These are phyloP conservation scores for Xylaria sp. DNA, from an alignment of 2,329 filamentous ascomycete genomes.

Conservation along the genomic window DNA sequence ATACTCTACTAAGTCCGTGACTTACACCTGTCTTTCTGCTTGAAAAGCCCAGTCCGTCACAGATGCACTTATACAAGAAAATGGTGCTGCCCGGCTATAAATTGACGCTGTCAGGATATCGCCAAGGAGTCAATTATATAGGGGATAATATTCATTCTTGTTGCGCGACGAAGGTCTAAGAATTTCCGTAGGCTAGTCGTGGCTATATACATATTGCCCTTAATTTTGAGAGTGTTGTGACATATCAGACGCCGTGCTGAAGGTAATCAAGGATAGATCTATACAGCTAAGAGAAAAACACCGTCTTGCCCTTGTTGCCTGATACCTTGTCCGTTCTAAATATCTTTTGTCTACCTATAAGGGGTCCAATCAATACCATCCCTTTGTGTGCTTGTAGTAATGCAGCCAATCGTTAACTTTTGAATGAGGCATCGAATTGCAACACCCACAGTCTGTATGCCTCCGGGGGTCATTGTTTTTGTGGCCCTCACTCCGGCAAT, in stretches of 20 bases:
- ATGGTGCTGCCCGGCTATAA: not conserved
- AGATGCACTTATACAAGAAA: not conserved
- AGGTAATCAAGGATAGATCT: not conserved
- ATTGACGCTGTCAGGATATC: not conserved
- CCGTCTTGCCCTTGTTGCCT: not conserved
- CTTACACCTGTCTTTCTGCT: not conserved
- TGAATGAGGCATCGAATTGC: not conserved
- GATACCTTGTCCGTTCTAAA: not conserved
- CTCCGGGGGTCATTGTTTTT: not conserved
- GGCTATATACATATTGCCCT: not conserved
- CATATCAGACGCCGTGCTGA: not conserved
- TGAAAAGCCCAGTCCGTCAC: not conserved
- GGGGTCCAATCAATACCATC: not conserved
- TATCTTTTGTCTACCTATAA: not conserved
- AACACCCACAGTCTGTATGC: not conserved
- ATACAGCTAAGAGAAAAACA: not conserved
- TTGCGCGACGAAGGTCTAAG: not conserved
- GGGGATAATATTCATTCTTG: not conserved
- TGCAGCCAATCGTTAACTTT: conserved; percentile 11
- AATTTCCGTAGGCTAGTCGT: not conserved
- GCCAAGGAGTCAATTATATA: not conserved
- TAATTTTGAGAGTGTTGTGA: not conserved
- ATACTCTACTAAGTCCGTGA: not conserved
- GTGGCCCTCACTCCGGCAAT: conserved; percentile 6
- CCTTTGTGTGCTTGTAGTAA: not conserved